Evolutionary conservation across 805 yeast genomes (phyloP), one percentile per base, ranked within the genome.

Genomic region (Saccharomycopsis guyanensis): DNA sequence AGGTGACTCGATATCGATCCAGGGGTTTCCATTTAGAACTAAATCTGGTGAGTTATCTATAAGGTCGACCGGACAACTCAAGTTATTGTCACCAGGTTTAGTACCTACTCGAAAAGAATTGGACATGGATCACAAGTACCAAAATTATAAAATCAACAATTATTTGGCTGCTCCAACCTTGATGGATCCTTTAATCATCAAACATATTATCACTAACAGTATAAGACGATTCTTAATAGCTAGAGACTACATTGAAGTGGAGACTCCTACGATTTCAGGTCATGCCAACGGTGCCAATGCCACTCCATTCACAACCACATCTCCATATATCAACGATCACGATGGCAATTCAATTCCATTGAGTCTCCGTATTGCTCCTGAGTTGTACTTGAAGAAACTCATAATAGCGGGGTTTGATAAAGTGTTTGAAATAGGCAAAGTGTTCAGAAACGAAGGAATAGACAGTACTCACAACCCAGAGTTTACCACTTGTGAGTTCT

Each of bases 391-490:
- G 68, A 91, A 91, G 71, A 95, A 91, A 74, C 79, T 93, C 57
- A 96, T 91, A 56, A 97, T 91, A 54, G 97, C 97, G 70, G 98
- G 98, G 65, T 73, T 91, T 78, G 96, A 93, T 65, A 82, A 96
- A 71, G 97, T 91, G 52, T 91, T 91, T 66, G 98, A 91, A 74
- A 91, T 91, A 62, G 98, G 98, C 53, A 87, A 97, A 70, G 97
- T 89, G 71, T 91, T 91, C 75, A 85, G 98, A 78, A 91, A 91
- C 65, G 97, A 91, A 70, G 97, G 97, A 69, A 89, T 91, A 55
- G 98, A 91, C 69, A 80, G 86, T 91, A 91, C 97, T 54, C 98
- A 91, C 69, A 91, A 91, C 77, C 97, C 97, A 48, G 98, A 91
- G 72, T 91, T 91, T 72, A 91, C 97, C 60, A 89, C 97, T 51